Base-by-base conservation (phyloP, 83 land plant species). In the Larix sibirica region DNA sequence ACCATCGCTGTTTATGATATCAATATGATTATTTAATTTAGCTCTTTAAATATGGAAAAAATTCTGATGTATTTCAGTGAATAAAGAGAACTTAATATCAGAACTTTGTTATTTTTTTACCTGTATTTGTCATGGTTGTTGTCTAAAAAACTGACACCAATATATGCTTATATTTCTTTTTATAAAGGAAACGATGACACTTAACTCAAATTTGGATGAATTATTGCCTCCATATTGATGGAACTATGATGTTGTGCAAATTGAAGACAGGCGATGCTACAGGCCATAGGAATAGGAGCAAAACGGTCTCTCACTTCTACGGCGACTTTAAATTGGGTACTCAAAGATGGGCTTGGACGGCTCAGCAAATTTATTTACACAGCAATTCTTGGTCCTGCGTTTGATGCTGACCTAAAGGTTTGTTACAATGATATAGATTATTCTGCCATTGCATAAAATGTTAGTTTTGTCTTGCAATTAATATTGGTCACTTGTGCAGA, bases 331-430 rank as follows among this genome's bases (percentile, higher is more conserved):
- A 93, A 91, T 78, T 93, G 95, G 95, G 90, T 93, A 4, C 82
- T 93, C 80, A 93, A 93, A 83, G 95, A 93, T 75, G 95, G 95
- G n/a, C 90, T 93, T 64, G 95, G 95, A 77, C 88, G 95, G 38
- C 66, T 93, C 18, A 85, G 94, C 50, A 86, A 87, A 61, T 92
- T 91, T 81, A 82, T 90, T 18, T 93, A 88, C 63, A 84, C 94
- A 42, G 94, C 94, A 20, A 86, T 83, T 59, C 79, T 91, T 58
- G 96, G 92, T 38, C 86, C 85, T 73, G 90, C 92, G 68, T 93
- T 93, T 83, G 96, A 93, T 84, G 90, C 94, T 78, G 89, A 93
- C 81, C 84, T 93, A 59, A 93, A 93, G 93, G 95, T 88, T 60
- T 78, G 50, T 36, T 28, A 12, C 47, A 77, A 4, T 77, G 33